Evolutionary conservation across 345 rosid species (phyloP).

Genomic region (Cardamine resedifolia): DNA sequence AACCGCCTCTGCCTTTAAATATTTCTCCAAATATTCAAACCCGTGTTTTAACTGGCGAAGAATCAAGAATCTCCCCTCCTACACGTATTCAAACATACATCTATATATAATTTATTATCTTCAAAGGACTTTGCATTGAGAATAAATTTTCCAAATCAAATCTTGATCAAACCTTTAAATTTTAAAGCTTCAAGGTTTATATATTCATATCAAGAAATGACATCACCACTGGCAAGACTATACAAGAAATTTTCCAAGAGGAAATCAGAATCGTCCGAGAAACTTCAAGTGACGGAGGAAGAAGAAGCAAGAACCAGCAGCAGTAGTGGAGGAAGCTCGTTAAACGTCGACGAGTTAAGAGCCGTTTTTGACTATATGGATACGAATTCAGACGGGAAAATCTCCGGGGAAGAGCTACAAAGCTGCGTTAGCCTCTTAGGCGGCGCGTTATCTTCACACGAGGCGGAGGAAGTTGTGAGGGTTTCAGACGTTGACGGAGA

Average conservation of each 20-base stretch:
- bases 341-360: conserved; percentile 31
- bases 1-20: conserved; percentile 33
- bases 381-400: conserved; percentile 54
- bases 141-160: background rate
- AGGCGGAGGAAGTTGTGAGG: conserved; percentile 51
- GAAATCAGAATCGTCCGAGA: conserved; percentile 3
- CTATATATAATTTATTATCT: conserved; percentile 12
- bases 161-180: background rate
- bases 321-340: background rate
- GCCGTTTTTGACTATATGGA: conserved; percentile 55
- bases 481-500: conserved; percentile 55
- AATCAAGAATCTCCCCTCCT: background rate
- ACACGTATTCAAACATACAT: conserved; percentile 6
- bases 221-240: conserved; percentile 29
- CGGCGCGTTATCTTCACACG: conserved; percentile 44
- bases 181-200: background rate
- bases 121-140: background rate
- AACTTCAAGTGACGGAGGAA: background rate
- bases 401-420: conserved; percentile 55
- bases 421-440: conserved; percentile 49
- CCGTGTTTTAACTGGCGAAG: conserved; percentile 33
- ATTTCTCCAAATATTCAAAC: conserved; percentile 9
- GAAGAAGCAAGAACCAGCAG: conserved; percentile 11
- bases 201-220: conserved; percentile 3
- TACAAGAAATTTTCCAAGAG: conserved; percentile 35